Evolutionary conservation across 441 rosid species (phyloP).

Genomic region (Eutrema salsugineum): DNA sequence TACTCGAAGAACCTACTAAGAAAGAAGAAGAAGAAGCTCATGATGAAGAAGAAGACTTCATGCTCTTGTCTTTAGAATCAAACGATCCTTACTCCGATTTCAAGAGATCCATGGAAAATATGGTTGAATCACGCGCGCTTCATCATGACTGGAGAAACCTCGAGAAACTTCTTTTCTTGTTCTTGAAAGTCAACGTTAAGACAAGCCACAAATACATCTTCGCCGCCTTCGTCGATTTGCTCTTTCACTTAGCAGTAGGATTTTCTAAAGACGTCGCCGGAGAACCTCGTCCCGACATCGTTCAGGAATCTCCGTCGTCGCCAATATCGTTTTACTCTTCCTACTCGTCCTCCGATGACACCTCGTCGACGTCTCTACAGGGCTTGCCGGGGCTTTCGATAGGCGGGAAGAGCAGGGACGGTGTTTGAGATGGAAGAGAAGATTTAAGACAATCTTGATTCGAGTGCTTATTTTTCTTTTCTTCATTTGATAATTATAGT

Average conservation of each 20-base stretch:
- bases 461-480: not conserved
- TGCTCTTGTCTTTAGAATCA: conserved; percentile 50
- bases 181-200: conserved; percentile 49
- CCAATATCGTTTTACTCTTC: conserved; percentile 41
- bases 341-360: conserved; percentile 42
- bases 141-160: conserved; percentile 51
- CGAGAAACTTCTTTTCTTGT: conserved; percentile 56
- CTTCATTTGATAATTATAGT: not conserved
- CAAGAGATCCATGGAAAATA: conserved; percentile 57
- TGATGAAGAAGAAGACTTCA: conserved; percentile 35
- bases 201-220: conserved; percentile 48
- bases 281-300: conserved; percentile 36
- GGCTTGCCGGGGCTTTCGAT: not conserved
- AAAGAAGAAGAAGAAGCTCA: conserved; percentile 16
- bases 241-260: conserved; percentile 29
- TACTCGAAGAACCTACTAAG: conserved; percentile 35
- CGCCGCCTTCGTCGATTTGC: conserved; percentile 55
- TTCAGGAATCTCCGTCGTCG: conserved; percentile 35
- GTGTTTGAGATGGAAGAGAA: conserved; percentile 24
- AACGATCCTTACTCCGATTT: conserved; percentile 54
- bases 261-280: conserved; percentile 17
- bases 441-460: not conserved
- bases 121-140: conserved; percentile 48
- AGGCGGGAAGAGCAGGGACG: conserved; percentile 8
- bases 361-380: conserved; percentile 30